phyloP scores from a whole-genome alignment of 2,329 filamentous ascomycete species.

The Plenodomus lindquistii region DNA sequence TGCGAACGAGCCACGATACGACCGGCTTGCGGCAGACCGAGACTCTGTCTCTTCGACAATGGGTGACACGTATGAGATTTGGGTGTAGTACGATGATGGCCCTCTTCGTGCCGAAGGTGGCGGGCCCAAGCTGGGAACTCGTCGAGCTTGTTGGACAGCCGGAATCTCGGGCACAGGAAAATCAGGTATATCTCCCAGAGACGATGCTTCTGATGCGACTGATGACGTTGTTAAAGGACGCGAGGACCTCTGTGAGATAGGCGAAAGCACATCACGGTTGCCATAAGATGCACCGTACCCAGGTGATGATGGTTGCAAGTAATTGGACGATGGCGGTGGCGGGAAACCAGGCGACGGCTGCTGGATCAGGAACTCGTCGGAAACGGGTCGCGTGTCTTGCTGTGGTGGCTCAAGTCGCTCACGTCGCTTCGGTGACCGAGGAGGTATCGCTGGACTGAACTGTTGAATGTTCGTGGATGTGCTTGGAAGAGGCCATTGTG shows the following conservation, averaged over 20 bases:
- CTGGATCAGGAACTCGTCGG: conserved; percentile 40
- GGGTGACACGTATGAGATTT: conserved; percentile 52
- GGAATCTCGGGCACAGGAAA: conserved; percentile 45
- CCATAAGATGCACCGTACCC: conserved; percentile 31
- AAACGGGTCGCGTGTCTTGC: conserved; percentile 46
- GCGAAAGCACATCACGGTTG: conserved; percentile 41
- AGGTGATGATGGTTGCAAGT: conserved; percentile 24
- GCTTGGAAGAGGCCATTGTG: conserved; percentile 54
- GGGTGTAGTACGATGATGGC: conserved; percentile 54
- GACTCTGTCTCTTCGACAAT: conserved; percentile 55
- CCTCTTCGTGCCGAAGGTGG: conserved; percentile 54
- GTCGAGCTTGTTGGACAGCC: conserved; percentile 41
- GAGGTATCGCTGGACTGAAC: conserved; percentile 26
- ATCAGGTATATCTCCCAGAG: conserved; percentile 47
- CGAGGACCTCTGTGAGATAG: conserved; percentile 31
- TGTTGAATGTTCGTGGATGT: conserved; percentile 30
- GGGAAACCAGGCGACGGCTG: conserved; percentile 29
- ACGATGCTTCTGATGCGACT: conserved; percentile 44
- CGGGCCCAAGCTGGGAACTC: conserved; percentile 50
- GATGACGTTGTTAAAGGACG: conserved; percentile 46
- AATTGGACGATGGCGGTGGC: conserved; percentile 22
- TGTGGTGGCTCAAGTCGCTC: conserved; percentile 48
- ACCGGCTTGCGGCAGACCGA: conserved; percentile 48
- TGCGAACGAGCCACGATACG: conserved; percentile 50
- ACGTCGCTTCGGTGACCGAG: conserved; percentile 35